Percentiles rank a stretch among this genome's conserved stretches.
These are phyloP conservation scores for Colletotrichum karsti DNA, from an alignment of 2,329 filamentous ascomycete genomes.

Conservation along the genomic window DNA sequence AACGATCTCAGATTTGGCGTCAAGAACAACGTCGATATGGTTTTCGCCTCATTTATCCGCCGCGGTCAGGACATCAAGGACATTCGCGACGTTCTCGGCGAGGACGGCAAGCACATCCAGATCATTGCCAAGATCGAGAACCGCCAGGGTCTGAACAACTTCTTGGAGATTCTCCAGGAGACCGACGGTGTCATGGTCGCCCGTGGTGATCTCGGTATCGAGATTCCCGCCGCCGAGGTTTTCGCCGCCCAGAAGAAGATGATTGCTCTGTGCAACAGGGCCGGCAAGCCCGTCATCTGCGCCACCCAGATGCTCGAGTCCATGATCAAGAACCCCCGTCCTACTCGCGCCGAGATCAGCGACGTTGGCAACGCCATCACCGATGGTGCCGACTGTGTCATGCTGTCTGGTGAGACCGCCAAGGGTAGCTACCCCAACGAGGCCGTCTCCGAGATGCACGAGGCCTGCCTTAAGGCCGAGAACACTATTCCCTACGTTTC, in stretches of 20 bases:
- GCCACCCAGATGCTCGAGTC: conserved; percentile 99
- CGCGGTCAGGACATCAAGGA: conserved; percentile 90
- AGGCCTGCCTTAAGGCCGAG: conserved; percentile 95
- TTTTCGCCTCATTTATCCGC: conserved; percentile 98
- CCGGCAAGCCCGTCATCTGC: conserved; percentile 98
- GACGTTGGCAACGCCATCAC: conserved; percentile 98
- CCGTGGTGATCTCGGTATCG: conserved; percentile 97
- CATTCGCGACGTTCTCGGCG: conserved; percentile 90
- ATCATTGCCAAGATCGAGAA: conserved; percentile 99
- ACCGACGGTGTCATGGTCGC: conserved; percentile 99
- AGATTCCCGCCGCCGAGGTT: conserved; percentile 97
- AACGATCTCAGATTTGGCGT: conserved; percentile 93
- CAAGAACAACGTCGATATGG: conserved; percentile 98
- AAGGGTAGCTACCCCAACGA: conserved; percentile 95
- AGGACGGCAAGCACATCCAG: conserved; percentile 95
- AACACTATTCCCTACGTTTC: conserved; percentile 97
- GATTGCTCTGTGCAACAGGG: conserved; percentile 99
- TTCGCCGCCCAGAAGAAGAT: conserved; percentile 99
- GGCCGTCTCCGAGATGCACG: conserved; percentile 97
- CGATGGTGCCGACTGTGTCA: conserved; percentile 98
- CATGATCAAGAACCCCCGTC: conserved; percentile 99
- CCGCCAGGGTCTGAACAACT: conserved; percentile 99
- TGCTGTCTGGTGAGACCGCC: conserved; percentile 98
- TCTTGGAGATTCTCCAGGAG: conserved; percentile 93
- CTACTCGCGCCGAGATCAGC: conserved; percentile 97